Evolutionary conservation across 169 alveolate species (phyloP).

Genomic region (Babesia bovis): DNA sequence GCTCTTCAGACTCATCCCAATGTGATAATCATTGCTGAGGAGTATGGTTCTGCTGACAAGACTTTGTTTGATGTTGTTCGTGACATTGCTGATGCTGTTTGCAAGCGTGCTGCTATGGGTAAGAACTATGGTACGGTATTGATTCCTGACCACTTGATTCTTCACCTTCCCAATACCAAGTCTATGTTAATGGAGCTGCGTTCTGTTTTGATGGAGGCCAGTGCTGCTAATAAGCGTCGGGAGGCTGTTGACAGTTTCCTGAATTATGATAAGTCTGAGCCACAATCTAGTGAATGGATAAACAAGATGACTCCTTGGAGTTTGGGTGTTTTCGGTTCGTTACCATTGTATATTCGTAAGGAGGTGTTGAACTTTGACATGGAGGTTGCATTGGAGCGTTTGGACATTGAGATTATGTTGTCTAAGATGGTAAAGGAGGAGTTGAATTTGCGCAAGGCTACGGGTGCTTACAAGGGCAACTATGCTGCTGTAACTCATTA

Average conservation of each 20-base stretch:
- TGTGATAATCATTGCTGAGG: slow-evolving; percentile 93
- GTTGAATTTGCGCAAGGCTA: slow-evolving; percentile 85
- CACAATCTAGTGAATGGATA: slow-evolving; percentile 66
- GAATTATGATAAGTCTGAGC: slow-evolving; percentile 27
- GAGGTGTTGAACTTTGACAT: slow-evolving; percentile 86
- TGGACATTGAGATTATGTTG: slow-evolving; percentile 94
- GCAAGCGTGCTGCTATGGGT: slow-evolving; percentile 90
- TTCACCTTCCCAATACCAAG: slow-evolving; percentile 92
- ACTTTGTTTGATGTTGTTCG: slow-evolving; percentile 91
- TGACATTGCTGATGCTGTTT: slow-evolving; percentile 93
- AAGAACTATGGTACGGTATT: slow-evolving; percentile 94
- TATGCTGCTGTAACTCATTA: slow-evolving; percentile 94
- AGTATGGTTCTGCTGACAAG: slow-evolving; percentile 91
- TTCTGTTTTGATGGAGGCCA: slow-evolving; percentile 75
- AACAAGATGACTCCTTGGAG: slow-evolving; percentile 91
- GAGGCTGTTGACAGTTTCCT: slow-evolving; percentile 59
- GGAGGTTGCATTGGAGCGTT: slow-evolving; percentile 69
- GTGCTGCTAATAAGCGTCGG: slow-evolving; percentile 63
- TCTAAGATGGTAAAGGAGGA: slow-evolving; percentile 92
- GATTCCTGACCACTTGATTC: slow-evolving; percentile 95
- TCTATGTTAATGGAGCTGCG: slow-evolving; percentile 88
- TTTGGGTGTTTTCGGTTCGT: slow-evolving; percentile 86
- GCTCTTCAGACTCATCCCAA: slow-evolving; percentile 98
- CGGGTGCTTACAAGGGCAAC: slow-evolving; percentile 88
- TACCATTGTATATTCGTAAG: slow-evolving; percentile 91